Evolutionary conservation across 495 filamentous ascomycete genomes (phyloP), one percentile per base, ranked within the genome.

Genomic region (Elasticomyces elasticus): DNA sequence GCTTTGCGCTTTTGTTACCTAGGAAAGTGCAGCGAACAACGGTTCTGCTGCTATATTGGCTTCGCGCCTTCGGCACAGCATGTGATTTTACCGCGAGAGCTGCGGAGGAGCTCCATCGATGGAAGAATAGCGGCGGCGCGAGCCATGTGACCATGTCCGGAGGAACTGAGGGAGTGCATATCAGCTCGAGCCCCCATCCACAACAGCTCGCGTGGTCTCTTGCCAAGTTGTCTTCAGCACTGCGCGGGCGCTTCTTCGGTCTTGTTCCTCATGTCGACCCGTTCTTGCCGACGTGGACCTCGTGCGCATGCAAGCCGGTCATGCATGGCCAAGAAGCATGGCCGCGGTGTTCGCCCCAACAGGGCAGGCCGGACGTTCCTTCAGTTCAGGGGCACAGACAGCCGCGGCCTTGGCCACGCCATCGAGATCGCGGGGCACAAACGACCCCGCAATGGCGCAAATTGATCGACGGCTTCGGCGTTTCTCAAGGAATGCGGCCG

Each of bases 131-230:
- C 24, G 24, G 45, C 52, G 43, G 9, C 25, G 17, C 10, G 11
- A 22, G 48, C 11, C 53, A 49, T 50, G 53, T 55, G 53, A 50
- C 42, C 53, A 55, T 55, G 30, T 24, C 30, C 19, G 19, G 35
- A 40, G 15, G 35, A 15, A 40, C 35, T 40, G 35, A 33, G 5
- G 13, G 35, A 5, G 35, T 40, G 35, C 35, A 40, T 4, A 17
- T 40, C 35, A 40, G 35, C 35, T 40, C 35, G 13, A 40, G 13
- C 35, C 35, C 19, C 35, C n/a, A n/a, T 40, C 35, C 35, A 40
- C 35, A 5, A 4, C 35, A 15, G 35, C 35, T 40, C 35, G 35
- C 19, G 12, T 40, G 13, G 12, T 12, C 35, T 12, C 19, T 40
- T 12, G 4, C 13, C 15, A 15, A 33, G 30, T 33, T 15, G 30